A percentile compares a stretch with the other conserved stretches of the same genome.
Evolutionary conservation across 2,329 filamentous ascomycete genomes (phyloP).

Genomic region (Talaromyces albobiverticillius): DNA sequence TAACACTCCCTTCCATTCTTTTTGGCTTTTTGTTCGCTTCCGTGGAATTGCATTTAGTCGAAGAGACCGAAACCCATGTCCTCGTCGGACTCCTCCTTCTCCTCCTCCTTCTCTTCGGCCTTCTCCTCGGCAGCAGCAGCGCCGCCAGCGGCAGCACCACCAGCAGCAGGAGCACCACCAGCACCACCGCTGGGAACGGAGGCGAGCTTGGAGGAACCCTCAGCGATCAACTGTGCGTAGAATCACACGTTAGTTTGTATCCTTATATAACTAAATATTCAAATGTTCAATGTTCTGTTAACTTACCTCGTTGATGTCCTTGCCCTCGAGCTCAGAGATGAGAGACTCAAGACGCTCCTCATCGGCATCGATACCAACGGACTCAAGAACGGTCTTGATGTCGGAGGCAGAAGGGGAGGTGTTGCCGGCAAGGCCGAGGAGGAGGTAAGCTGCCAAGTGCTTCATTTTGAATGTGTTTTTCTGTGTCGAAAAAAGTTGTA

Average conservation of each 20-base stretch:
- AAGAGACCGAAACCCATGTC: slow-evolving; percentile 75
- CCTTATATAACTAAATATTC: neutral
- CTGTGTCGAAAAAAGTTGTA: neutral
- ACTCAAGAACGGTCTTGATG: slow-evolving; percentile 83
- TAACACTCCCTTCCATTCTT: slow-evolving; percentile 62
- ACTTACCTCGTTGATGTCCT: slow-evolving; percentile 82
- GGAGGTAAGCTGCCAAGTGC: slow-evolving; percentile 98
- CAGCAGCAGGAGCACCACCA: slow-evolving; percentile 60
- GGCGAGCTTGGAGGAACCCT: slow-evolving; percentile 90
- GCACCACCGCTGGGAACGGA: slow-evolving; percentile 92
- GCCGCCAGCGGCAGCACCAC: slow-evolving; percentile 64
- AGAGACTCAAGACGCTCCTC: slow-evolving; percentile 80
- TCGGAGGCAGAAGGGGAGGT: slow-evolving; percentile 78
- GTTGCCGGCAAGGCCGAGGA: slow-evolving; percentile 93
- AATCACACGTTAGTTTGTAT: slow-evolving; percentile 17
- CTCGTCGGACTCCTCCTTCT: slow-evolving; percentile 73
- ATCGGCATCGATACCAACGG: slow-evolving; percentile 94
- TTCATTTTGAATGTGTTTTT: slow-evolving; percentile 76
- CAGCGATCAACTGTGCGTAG: slow-evolving; percentile 71
- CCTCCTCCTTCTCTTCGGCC: slow-evolving; percentile 71
- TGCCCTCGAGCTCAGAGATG: slow-evolving; percentile 68
- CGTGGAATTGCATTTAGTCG: slow-evolving; percentile 48
- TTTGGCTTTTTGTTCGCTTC: slow-evolving; percentile 43
- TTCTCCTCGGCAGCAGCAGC: slow-evolving; percentile 59
- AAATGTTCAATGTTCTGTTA: neutral